Conservation (phyloP, 495 filamentous ascomycete genomes). For the Terfezia boudieri region DNA sequence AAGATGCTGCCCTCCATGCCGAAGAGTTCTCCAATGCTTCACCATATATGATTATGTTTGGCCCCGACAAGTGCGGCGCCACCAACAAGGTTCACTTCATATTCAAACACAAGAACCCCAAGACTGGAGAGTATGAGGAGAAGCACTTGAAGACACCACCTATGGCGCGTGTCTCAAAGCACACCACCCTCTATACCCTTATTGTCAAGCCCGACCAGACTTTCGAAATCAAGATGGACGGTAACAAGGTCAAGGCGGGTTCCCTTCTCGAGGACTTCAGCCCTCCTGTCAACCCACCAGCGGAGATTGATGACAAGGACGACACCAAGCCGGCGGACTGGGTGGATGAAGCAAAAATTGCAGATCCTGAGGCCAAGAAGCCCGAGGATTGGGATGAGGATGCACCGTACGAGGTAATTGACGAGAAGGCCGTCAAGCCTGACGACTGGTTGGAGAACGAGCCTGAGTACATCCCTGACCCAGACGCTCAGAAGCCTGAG, state of each 20-base stretch:
- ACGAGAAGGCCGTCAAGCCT: constrained; percentile 77
- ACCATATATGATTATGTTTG: constrained; percentile 99
- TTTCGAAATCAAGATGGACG: constrained; percentile 75
- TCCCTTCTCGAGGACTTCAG: constrained; percentile 86
- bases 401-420: constrained; percentile 82
- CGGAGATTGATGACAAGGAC: constrained; percentile 92
- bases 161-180: constrained; percentile 68
- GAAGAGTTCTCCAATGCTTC: constrained; percentile 97
- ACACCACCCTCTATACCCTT: constrained; percentile 81
- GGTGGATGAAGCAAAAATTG: constrained; percentile 78
- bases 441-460: constrained; percentile 95
- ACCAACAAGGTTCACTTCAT: constrained; percentile 99
- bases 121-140: constrained; percentile 99
- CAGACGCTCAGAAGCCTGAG: constrained; percentile 94
- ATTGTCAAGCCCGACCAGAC: constrained; percentile 91
- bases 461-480: constrained; percentile 66
- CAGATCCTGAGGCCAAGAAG: constrained; percentile 86
- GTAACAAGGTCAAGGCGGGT: constrained; percentile 62
- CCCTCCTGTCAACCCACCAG: constrained; percentile 77
- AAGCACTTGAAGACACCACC: constrained; percentile 85
- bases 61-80: constrained; percentile 96
- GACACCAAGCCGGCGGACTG: constrained; percentile 89
- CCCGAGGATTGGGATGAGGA: constrained; percentile 99
- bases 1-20: constrained; percentile 87
- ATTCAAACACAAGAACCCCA: constrained; percentile 99